Evolutionary conservation across 306 rosid species (phyloP), one percentile per base, ranked within the genome.

Genomic region (Citrullus colocynthis): DNA sequence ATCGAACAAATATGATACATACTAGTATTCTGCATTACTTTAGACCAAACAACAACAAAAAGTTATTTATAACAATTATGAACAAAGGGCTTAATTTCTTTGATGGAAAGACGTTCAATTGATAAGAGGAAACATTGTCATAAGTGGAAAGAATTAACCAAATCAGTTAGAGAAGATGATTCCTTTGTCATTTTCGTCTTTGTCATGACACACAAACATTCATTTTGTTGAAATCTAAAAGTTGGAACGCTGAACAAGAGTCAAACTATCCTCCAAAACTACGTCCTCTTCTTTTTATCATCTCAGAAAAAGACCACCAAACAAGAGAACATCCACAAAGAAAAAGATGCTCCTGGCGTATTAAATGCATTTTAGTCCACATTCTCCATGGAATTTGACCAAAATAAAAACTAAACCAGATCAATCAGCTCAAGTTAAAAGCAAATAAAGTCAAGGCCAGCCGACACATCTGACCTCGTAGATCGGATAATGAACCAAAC

Each of bases 401-500:
- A 17, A 74, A 73, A 73, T 16, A 5, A 15, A 15, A 73, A 73
- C 28, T 15, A 73, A 51, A 73, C 77, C 61, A 73, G 77, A 73
- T 73, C 61, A 73, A 73, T 51, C 77, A 44, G 45, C 77, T 73
- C 5, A 73, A 73, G 51, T 73, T 15, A 6, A 51, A 73, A 52
- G 9, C 44, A 73, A 28, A 24, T 0, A 7, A 20, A 21, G 0
- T 6, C 0, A 11, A 71, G 20, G 15, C 0, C 28, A 73, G 45
- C 4, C 51, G 28, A 73, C 9, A n/a, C 58, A 30, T 51, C 57
- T 44, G 10, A 73, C n/a, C 77, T 7, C 9, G 14, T 16, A 73
- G 77, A 73, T 73, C 77, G n/a, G 56, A 48, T 3, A 80, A 81
- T 78, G 56, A 56, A 80, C 63, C 71, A 28, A 48, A 45, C 39